Conservation (phyloP, 2,329 filamentous ascomycete genomes). For the Aspergillus fumigatus region DNA sequence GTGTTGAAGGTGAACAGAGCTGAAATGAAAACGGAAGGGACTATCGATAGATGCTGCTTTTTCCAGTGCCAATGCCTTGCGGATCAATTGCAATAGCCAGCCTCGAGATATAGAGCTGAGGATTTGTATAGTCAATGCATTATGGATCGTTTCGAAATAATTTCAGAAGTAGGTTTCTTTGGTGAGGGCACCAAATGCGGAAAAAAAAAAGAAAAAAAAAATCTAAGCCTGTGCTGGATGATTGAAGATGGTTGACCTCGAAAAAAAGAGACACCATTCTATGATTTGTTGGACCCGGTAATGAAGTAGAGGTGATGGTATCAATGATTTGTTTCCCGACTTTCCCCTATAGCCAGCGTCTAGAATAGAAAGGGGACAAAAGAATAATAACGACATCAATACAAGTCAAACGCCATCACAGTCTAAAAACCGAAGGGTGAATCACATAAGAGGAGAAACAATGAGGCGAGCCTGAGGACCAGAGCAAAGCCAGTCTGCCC, state of each 20-base stretch:
- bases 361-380: neutral
- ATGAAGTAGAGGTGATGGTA: neutral
- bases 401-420: conserved; percentile 2
- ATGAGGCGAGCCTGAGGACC: neutral
- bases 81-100: neutral
- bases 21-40: neutral
- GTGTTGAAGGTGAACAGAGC: neutral
- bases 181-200: too few species aligned
- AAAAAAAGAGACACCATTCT: neutral
- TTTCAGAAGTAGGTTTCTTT: neutral
- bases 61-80: neutral
- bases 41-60: neutral
- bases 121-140: neutral
- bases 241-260: neutral
- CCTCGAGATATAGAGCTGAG: neutral
- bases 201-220: too few species aligned
- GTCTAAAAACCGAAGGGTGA: neutral
- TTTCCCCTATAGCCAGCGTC: neutral
- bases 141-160: neutral
- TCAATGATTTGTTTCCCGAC: neutral
- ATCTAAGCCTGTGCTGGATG: neutral
- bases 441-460: neutral
- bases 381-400: neutral
- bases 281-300: neutral
- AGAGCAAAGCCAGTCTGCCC: conserved; percentile 1